Evolutionary conservation across 352 stramenopile species (phyloP), one percentile per base, ranked within the genome.

Genomic region (Globisporangium recalcitrans): DNA sequence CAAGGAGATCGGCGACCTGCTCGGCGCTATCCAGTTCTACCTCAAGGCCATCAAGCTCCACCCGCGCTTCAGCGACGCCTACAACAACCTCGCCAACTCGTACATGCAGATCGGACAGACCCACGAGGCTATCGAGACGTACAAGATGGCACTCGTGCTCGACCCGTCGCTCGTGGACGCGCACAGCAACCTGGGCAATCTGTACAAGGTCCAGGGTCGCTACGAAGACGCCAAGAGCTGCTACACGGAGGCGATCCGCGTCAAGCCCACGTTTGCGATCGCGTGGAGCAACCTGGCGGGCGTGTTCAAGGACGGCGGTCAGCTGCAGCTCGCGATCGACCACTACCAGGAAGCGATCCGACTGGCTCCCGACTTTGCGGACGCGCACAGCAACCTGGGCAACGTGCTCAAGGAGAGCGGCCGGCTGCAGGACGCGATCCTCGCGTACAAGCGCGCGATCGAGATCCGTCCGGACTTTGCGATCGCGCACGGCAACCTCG

Each of bases 131-230:
- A 87, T 97, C 21, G 87, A 97, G 69, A 97, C 90, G 51, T 98
- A 98, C 81, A 90, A 97, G 69, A 97, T 97, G 87, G 93, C 91
- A 44, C 72, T 98, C 1, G 75, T 97, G 53, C 69, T 95, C 4
- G 77, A 97, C 49, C 93, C 90, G 40, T 77, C 78, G 36, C 75
- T 98, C 14, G 90, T 97, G 19, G 93, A 98, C 60, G 93, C 93
- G n/a, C 90, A 97, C 65, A 93, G 78, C 51, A 98, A 98, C 62
- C 63, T 98, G n/a, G 95, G 91, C 24, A 98, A 98, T 62, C 69
- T 98, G 26, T 94, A 96, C 71, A 97, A 97, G 66, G 81, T 88
- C 14, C 82, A 96, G 71, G 87, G 87, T 3, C 73, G 78, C 0
- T 70, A 91, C 24, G 85, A 94, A 24, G 86, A 95, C n/a, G 90